Base-by-base conservation (phyloP, 148 eudicot species). In the Vaccinium vitisidaea region DNA sequence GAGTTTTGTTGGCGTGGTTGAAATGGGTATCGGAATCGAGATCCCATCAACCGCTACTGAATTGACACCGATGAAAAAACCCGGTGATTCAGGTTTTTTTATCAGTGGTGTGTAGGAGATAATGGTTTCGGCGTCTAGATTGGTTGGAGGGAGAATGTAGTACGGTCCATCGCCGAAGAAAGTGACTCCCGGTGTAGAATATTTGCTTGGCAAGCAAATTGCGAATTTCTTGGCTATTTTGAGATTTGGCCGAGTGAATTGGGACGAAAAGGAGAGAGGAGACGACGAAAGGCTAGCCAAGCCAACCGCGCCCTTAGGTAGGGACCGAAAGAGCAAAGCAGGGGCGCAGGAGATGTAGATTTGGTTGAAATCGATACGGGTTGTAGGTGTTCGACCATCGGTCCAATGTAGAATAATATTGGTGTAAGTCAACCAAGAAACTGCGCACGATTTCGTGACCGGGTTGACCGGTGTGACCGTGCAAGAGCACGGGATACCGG, bases 81-180 rank as follows among this genome's bases (percentile, higher is more conserved):
- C 92, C 13, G 86, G 79, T 4, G 16, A 76, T 14, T 84, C 84
- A 54, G 82, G 85, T 71, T 69, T 84, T 14, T 77, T 90, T 5
- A 90, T 16, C 36, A 92, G 75, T 4, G 92, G 90, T 2, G 94
- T 90, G 77, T 82, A 90, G 1, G 88, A 69, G 18, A 92, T 36
- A 8, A 87, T 56, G 11, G 75, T 74, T n/a, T 87, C 75, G 4
- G 86, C 86, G 50, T 89, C 86, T 39, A 86, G 77, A 16, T 87
- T 86, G 0, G 91, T 87, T 19, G 89, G 89, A 11, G 93, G 92
- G 54, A 92, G 77, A 52, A 91, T 74, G 74, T 23, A 80, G 80
- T 84, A 90, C 0, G 92, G 90, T 25, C 90, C 93, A 14, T 87
- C 82, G 8, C 94, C 94, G 43, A 92, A 89, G 83, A 90, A 92